Evolutionary conservation across 371 early-diverging fungal genomes (phyloP).

Genomic region (Syncephalis fuscata): DNA sequence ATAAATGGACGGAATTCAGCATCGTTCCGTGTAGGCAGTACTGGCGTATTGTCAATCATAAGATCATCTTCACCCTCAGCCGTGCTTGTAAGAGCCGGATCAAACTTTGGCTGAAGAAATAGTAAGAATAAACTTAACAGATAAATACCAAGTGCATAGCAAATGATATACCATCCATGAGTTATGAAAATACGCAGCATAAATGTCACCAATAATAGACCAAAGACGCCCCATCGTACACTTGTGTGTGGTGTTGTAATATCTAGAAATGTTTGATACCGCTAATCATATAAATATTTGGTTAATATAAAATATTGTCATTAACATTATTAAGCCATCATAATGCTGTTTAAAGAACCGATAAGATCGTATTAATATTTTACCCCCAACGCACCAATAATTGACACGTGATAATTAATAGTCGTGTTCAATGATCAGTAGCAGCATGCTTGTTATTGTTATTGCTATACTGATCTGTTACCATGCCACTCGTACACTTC

Average conservation of each 20-base stretch:
- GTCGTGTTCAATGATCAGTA: too few relatives aligned
- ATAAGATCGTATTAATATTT: too few relatives aligned
- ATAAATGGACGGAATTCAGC: conserved; percentile 98
- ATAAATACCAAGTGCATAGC: conserved; percentile 81
- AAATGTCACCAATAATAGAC: conserved; percentile 43
- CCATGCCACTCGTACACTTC: too few relatives aligned
- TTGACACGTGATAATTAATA: too few relatives aligned
- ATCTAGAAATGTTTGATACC: conserved; percentile 61
- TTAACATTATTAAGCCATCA: too few relatives aligned
- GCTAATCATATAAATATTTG: conserved; percentile 9
- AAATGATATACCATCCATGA: conserved; percentile 92
- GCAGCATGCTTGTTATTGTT: too few relatives aligned
- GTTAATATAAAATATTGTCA: too few relatives aligned
- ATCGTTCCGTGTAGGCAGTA: conserved; percentile 71
- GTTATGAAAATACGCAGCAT: conserved; percentile 60
- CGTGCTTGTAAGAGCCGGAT: conserved; percentile 70
- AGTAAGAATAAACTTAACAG: conserved; percentile 86
- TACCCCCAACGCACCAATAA: too few relatives aligned
- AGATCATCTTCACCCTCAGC: conserved; percentile 45
- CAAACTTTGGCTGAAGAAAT: conserved; percentile 91
- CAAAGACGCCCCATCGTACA: conserved; percentile 63
- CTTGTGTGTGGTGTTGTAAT: conserved; percentile 49
- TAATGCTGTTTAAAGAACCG: too few relatives aligned
- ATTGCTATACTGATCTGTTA: too few relatives aligned
- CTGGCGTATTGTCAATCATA: conserved; percentile 40